A percentile compares a stretch with the other conserved stretches of the same genome.
phyloP scores from a whole-genome alignment of 2,329 filamentous ascomycete genomes.

The Epichloe sylvatica region DNA sequence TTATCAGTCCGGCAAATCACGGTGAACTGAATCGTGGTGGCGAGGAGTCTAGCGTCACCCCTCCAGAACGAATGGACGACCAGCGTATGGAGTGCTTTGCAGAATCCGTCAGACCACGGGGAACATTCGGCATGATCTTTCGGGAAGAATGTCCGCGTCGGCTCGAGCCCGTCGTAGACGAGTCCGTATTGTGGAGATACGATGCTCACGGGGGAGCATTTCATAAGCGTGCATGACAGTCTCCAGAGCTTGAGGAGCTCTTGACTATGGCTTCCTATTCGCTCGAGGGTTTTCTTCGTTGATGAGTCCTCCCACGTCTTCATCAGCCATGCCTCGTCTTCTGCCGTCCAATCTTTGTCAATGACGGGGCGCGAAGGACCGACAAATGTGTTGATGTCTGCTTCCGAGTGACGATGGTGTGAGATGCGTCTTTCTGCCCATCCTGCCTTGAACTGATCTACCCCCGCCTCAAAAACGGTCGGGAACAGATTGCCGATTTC shows the following conservation, averaged over 20 bases:
- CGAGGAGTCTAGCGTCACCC: not conserved
- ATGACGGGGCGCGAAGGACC: not conserved
- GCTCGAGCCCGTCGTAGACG: not conserved
- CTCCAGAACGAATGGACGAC: conserved; percentile 2
- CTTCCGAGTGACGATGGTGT: not conserved
- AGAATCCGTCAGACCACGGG: conserved; percentile 2
- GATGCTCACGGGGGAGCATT: not conserved
- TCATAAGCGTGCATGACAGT: not conserved
- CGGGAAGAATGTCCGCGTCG: not conserved
- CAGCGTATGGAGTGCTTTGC: not conserved
- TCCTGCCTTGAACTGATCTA: not conserved
- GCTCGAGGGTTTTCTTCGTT: not conserved
- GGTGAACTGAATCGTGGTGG: conserved; percentile 1
- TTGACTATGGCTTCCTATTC: not conserved
- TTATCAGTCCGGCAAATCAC: conserved; percentile 1
- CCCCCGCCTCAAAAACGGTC: not conserved
- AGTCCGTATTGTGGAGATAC: not conserved
- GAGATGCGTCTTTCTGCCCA: not conserved
- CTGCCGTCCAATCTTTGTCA: not conserved
- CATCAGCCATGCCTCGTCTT: not conserved
- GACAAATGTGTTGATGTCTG: not conserved
- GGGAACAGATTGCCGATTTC: not conserved
- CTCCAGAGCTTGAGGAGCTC: conserved; percentile 1
- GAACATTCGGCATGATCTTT: not conserved
- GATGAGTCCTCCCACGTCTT: not conserved